Percentiles rank a stretch among this genome's conserved stretches.
Conservation (phyloP, 345 rosid genomes). For the Anacardium occidentale region DNA sequence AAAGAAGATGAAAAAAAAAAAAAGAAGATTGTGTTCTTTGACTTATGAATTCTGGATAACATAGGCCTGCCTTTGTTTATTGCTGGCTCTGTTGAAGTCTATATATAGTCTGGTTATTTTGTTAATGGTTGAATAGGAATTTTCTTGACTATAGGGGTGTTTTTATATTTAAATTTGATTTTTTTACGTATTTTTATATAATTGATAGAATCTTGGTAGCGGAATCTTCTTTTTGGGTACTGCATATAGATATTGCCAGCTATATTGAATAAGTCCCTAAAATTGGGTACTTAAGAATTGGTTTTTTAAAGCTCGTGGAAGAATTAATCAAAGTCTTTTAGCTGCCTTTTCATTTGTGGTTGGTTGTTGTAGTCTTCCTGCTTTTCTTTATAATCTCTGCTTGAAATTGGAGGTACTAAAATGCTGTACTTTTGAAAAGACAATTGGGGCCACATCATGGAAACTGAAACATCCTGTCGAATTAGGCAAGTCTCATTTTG, state of each 20-base stretch:
- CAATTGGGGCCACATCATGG: background rate
- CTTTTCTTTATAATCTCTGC: conserved; percentile 5
- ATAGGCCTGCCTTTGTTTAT: background rate
- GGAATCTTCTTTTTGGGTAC: background rate
- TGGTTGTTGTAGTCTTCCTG: background rate
- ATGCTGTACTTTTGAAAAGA: background rate
- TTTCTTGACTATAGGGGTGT: background rate
- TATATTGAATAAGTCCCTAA: conserved; percentile 6
- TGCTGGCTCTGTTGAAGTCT: background rate
- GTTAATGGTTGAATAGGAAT: background rate
- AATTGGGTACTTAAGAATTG: conserved; percentile 11
- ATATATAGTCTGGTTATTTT: background rate
- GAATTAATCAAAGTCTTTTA: background rate
- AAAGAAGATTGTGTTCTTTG: conserved; percentile 4
- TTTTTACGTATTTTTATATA: background rate
- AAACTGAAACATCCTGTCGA: background rate
- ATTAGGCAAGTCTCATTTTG: background rate
- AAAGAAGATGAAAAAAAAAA: no score
- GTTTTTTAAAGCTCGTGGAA: background rate
- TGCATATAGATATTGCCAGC: conserved; percentile 4
- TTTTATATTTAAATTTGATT: background rate
- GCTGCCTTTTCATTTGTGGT: background rate
- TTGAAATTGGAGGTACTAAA: no score
- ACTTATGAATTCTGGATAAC: background rate
- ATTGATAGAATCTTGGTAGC: no score